phyloP scores from a whole-genome alignment of 305 asterid species.

The Andrographis paniculata region DNA sequence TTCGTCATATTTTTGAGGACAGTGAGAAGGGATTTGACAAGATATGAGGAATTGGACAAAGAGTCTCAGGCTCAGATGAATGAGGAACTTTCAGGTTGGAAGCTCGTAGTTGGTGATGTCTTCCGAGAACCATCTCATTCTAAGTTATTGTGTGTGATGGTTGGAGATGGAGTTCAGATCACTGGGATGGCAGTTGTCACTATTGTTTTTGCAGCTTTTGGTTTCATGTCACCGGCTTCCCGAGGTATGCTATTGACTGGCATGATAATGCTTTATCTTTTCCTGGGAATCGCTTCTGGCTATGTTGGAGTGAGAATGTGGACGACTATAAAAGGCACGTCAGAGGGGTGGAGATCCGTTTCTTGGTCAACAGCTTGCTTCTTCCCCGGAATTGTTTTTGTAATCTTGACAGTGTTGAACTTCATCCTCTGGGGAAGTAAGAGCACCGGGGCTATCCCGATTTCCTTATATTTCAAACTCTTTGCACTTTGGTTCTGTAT shows the following conservation, averaged over 20 bases:
- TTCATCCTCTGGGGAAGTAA: constrained; percentile 81
- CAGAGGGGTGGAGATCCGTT: constrained; percentile 69
- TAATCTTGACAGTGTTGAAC: constrained; percentile 58
- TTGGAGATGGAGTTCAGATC: constrained; percentile 76
- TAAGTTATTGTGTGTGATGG: constrained; percentile 63
- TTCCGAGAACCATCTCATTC: constrained; percentile 69
- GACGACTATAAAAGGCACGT: constrained; percentile 54
- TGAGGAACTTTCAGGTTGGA: constrained; percentile 92
- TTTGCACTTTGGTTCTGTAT: constrained; percentile 74
- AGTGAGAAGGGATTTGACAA: constrained; percentile 75
- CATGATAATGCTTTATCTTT: constrained; percentile 76
- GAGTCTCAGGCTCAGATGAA: constrained; percentile 92
- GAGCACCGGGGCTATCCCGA: constrained; percentile 80
- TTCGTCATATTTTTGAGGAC: constrained; percentile 76
- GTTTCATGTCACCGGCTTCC: constrained; percentile 90
- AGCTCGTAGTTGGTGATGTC: constrained; percentile 86
- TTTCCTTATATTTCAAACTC: constrained; percentile 53
- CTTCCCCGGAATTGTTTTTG: constrained; percentile 73
- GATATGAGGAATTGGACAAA: constrained; percentile 81
- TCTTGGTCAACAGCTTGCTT: constrained; percentile 72
- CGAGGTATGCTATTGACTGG: constrained; percentile 85
- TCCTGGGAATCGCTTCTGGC: constrained; percentile 69
- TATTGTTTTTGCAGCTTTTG: constrained; percentile 69
- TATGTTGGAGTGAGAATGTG: constrained; percentile 57
- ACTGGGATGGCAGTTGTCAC: constrained; percentile 76